Conservation (phyloP, 495 filamentous ascomycete species). For the Aspergillus affinis region DNA sequence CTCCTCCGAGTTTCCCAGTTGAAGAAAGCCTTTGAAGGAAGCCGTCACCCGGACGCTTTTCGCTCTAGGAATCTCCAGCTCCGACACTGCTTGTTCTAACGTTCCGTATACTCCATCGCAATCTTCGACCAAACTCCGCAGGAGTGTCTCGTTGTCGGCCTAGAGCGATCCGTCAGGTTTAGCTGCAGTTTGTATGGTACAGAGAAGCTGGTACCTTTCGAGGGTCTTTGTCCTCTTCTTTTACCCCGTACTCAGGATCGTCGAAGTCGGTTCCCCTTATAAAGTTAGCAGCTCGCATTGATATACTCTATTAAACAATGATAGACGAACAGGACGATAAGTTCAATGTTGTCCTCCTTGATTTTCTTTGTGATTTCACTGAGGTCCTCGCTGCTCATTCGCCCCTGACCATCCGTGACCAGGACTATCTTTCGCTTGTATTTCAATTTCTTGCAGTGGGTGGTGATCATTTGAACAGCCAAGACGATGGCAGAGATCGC, state of each 20-base stretch:
- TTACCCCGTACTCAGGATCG: conserved; percentile 84
- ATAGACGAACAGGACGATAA: conserved; percentile 70
- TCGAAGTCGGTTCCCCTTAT: conserved; percentile 92
- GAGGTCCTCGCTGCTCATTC: conserved; percentile 63
- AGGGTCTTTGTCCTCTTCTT: conserved; percentile 83
- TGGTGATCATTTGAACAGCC: conserved; percentile 82
- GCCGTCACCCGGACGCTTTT: conserved; percentile 70
- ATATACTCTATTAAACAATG: neutral
- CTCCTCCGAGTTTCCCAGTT: conserved; percentile 71
- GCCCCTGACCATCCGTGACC: conserved; percentile 74
- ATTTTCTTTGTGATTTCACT: conserved; percentile 68
- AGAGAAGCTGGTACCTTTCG: conserved; percentile 52
- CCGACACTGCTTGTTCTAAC: conserved; percentile 77
- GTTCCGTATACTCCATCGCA: conserved; percentile 76
- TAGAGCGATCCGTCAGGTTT: conserved; percentile 26
- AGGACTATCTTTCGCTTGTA: conserved; percentile 80
- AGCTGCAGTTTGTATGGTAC: neutral
- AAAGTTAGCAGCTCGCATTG: conserved; percentile 26
- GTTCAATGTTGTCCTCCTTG: conserved; percentile 70
- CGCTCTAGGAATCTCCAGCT: conserved; percentile 70
- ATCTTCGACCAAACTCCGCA: conserved; percentile 62
- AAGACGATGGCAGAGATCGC: conserved; percentile 82
- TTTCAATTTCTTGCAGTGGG: conserved; percentile 83
- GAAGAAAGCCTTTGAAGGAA: conserved; percentile 76
- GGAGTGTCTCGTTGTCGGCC: conserved; percentile 64